A percentile compares a stretch with the other conserved stretches of the same genome.
Conservation (phyloP, 352 stramenopile genomes). For the Globisporangium splendens region DNA sequence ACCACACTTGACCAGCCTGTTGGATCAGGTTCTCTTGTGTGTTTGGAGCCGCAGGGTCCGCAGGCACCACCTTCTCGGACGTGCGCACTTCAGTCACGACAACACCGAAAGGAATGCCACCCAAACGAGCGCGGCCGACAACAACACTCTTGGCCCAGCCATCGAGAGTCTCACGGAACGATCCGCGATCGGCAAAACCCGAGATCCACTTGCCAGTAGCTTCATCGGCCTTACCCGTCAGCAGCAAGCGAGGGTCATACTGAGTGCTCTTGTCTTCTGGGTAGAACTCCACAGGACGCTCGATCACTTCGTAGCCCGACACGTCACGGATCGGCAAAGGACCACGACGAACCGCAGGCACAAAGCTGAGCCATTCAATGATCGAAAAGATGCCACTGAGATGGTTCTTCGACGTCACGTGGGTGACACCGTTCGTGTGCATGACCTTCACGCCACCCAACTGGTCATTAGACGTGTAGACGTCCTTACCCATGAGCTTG, state of each 20-base stretch:
- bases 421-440: constrained; percentile 99
- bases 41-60: constrained; percentile 95
- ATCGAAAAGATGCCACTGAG: constrained; percentile 94
- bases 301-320: constrained; percentile 78
- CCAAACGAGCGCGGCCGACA: constrained; percentile 95
- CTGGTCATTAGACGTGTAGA: constrained; percentile 99
- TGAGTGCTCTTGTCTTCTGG: constrained; percentile 91
- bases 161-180: constrained; percentile 97
- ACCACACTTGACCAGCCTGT: constrained; percentile 99
- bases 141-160: constrained; percentile 99
- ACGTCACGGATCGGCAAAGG: constrained; percentile 85
- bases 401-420: constrained; percentile 96
- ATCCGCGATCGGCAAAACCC: constrained; percentile 98
- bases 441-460: constrained; percentile 99
- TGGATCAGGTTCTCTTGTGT: constrained; percentile 97
- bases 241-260: constrained; percentile 95
- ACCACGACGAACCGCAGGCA: constrained; percentile 90
- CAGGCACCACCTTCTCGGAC: constrained; percentile 95
- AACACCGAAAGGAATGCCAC: constrained; percentile 98
- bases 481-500: constrained; percentile 99
- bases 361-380: constrained; percentile 98
- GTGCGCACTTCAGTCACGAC: constrained; percentile 98
- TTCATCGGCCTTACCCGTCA: constrained; percentile 84
- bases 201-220: constrained; percentile 77
- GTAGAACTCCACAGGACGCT: constrained; percentile 88